Evolutionary conservation across 2,329 filamentous ascomycete genomes (phyloP), one percentile per base, ranked within the genome.

Genomic region (Chaetomium globosum): DNA sequence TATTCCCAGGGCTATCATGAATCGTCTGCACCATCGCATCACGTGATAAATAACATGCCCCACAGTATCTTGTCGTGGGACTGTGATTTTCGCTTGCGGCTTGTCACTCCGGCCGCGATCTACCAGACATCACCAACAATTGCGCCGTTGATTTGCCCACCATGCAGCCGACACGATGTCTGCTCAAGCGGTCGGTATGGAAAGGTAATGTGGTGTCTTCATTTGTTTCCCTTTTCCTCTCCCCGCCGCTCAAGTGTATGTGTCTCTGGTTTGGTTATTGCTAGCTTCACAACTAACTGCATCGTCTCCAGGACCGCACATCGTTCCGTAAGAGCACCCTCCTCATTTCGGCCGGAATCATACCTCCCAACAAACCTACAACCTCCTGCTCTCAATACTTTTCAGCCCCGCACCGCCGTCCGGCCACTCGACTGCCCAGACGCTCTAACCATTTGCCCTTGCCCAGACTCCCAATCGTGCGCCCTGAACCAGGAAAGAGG

Each of bases 141-240:
- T 48, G 39, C n/a, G 23, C 23, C 36, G 16, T 48, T 26, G 9
- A 16, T 48, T 30, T 60, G 63, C 60, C 67, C 73, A 72, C 61
- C 36, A 93, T 93, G 90, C 83, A 88, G 76, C 84, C 88, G 68
- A 91, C 90, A 72, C 82, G 87, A 74, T 82, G 81, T 73, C 83
- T 91, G 21, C 76, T 90, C 46, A 88, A 87, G 80, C 89, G 92
- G 72, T 95, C 92, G 58, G 88, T 93, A 74, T 96, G 92, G 92
- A 96, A 96, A 84, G 92, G 92, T 93, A 78, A 71, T 55, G 79
- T 65, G 0, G n/a, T 2, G 46, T 13, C 7, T 48, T 23, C 30
- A 43, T 59, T 51, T 59, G 23, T n/a, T 46, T 9, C 10, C 12
- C 59, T 36, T 58, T 51, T 55, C 57, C 58, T 19, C 10, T 62